Evolutionary conservation across 257 asterid species (phyloP).

Genomic region (Nicotiana knightiana): DNA sequence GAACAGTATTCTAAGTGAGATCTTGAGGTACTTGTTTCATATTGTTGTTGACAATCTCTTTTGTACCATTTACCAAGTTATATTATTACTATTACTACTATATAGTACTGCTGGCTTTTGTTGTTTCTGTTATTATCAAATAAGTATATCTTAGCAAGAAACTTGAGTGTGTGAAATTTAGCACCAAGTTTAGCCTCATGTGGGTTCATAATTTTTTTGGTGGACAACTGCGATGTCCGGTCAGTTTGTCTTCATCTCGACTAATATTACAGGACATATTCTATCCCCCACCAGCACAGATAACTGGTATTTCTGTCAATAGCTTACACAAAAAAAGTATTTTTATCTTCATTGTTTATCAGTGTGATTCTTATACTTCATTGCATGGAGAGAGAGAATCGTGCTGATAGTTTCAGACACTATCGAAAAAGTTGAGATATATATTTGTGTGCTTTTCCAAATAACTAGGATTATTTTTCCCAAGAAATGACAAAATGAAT

Average conservation of each 20-base stretch:
- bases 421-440: not conserved
- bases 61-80: not conserved
- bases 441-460: constrained; percentile 9
- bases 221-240: too few species aligned
- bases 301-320: too few species aligned
- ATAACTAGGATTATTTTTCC: not conserved
- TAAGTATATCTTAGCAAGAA: not conserved
- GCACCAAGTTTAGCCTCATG: not conserved
- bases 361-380: not conserved
- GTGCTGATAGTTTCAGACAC: not conserved
- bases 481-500: not conserved
- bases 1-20: constrained; percentile 67
- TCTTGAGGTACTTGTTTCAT: constrained; percentile 42
- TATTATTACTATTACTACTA: not conserved
- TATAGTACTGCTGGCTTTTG: not conserved
- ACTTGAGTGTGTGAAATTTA: not conserved
- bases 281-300: too few species aligned
- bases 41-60: not conserved
- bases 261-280: too few species aligned
- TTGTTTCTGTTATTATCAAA: not conserved
- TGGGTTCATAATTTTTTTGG: not conserved
- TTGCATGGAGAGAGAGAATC: not conserved
- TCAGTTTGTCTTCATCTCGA: too few species aligned
- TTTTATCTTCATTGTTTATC: too few species aligned
- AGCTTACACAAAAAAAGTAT: too few species aligned